These are phyloP conservation scores for Sequoiadendron giganteum DNA, from an alignment of 75 land plant genomes.

Conservation along the genomic window DNA sequence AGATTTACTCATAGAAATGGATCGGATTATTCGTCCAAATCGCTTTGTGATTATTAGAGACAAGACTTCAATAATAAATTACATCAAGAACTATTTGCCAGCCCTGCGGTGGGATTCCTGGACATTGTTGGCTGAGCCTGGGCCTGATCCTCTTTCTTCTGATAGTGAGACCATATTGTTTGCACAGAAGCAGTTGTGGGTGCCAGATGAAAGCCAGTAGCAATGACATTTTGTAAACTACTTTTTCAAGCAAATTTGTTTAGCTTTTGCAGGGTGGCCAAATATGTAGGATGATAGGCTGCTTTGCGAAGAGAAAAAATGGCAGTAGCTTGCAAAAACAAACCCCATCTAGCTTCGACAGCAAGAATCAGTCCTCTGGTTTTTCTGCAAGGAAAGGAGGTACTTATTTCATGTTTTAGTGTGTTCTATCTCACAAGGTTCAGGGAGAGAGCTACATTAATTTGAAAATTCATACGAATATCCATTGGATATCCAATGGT, in stretches of 20 bases:
- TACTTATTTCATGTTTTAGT: background rate
- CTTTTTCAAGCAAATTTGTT: conserved; percentile 9
- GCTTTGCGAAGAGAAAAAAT: background rate
- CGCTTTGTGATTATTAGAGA: conserved; percentile 90
- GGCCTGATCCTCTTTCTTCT: conserved; percentile 58
- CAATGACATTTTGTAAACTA: background rate
- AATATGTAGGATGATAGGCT: conserved; percentile 22
- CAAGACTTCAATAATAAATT: conserved; percentile 40
- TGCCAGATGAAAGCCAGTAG: conserved; percentile 35
- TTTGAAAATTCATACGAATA: conserved; percentile 2
- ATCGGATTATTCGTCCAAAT: conserved; percentile 77
- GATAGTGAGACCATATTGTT: conserved; percentile 57
- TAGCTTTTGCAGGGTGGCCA: conserved; percentile 16
- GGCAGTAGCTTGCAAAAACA: background rate
- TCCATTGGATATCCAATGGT: conserved; percentile 5
- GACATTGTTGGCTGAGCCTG: conserved; percentile 52
- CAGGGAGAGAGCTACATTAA: conserved; percentile 10
- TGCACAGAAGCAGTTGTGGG: conserved; percentile 72
- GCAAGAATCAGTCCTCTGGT: background rate
- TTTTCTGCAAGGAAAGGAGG: conserved; percentile 12
- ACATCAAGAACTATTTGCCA: conserved; percentile 41
- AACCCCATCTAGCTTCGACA: background rate
- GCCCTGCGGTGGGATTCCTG: conserved; percentile 80
- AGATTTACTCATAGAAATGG: conserved; percentile 94
- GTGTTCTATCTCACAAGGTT: conserved; percentile 10